Base-by-base conservation (phyloP, 768 basidiomycete genomes). In the Lactarius deliciosus region DNA sequence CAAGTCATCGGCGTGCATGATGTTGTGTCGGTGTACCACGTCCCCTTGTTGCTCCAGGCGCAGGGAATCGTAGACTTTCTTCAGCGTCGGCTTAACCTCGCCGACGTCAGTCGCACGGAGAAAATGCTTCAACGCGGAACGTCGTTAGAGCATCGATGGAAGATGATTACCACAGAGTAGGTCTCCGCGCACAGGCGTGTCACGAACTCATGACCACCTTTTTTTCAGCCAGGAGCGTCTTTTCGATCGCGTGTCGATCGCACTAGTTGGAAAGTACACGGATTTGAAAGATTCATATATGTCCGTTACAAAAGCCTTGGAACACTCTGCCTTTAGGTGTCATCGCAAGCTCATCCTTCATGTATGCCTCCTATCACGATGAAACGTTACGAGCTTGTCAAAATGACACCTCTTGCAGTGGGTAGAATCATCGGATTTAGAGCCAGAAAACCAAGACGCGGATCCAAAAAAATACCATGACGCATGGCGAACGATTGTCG, bases 241-340 rank as follows among this genome's bases (percentile, higher is more conserved):
- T 6, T 96, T 90, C 75, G 96, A 98, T 72, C 83, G 85, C 10
- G 94, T 97, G 55, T 86, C 85, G 55, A 91, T 99, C 68, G 94
- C 90, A 25, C 82, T 99, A 60, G 96, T 99, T 18, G 96, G 96
- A 55, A 99, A 99, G 79, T 99, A 99, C 80, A 98, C 95, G 15
- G 88, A 94, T 70, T 81, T 98, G 57, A 92, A 94, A 77, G 96
- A 99, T 77, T 97, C 96, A 32, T 99, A 99, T 76, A 98, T 98
- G 93, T 94, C 92, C 34, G 96, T 99, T 64, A 89, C 88, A 73
- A 99, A 99, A 81, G 87, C 97, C 25, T 82, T 99, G 41, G 96
- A 99, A 77, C 96, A 99, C 77, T 95, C 96, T 6, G 93, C 96
- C 1, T 94, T 98, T 80, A 86, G 94, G 53, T 91, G 96, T 63